Percentiles rank a stretch among this genome's conserved stretches.
These are phyloP conservation scores for Haberlea rhodopensis DNA, from an alignment of 257 asterid genomes.

Conservation along the genomic window DNA sequence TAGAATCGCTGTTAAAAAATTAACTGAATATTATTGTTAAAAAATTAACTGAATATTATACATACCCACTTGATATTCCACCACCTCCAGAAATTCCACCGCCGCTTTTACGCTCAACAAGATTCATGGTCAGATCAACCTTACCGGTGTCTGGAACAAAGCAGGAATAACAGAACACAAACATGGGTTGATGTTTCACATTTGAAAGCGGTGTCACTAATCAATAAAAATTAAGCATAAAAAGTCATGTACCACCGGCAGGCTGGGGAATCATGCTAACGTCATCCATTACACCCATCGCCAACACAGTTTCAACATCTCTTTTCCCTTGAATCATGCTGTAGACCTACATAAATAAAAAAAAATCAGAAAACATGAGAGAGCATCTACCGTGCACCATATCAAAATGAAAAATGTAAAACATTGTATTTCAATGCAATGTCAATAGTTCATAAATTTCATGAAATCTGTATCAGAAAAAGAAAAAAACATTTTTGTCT, in stretches of 20 bases:
- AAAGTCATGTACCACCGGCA: slow-evolving; percentile 69
- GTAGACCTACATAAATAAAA: slow-evolving; percentile 61
- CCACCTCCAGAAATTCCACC: slow-evolving; percentile 97
- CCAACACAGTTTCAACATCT: slow-evolving; percentile 87
- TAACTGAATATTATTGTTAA: slow-evolving; percentile 13
- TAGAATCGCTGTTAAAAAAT: slow-evolving; percentile 13
- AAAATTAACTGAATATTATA: slow-evolving; percentile 23
- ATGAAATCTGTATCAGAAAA: no score
- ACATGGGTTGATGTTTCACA: slow-evolving; percentile 12
- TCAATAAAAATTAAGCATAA: slow-evolving; percentile 18
- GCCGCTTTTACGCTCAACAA: slow-evolving; percentile 91
- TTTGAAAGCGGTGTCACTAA: slow-evolving; percentile 23
- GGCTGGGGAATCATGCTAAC: slow-evolving; percentile 98
- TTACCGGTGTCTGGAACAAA: slow-evolving; percentile 65
- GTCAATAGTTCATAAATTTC: neutral
- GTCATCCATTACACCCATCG: slow-evolving; percentile 97
- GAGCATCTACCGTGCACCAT: slow-evolving; percentile 8
- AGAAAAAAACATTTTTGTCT: neutral
- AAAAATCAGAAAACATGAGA: slow-evolving; percentile 14
- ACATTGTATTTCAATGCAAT: neutral
- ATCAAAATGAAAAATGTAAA: neutral
- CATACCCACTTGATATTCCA: slow-evolving; percentile 98
- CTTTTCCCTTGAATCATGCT: slow-evolving; percentile 98
- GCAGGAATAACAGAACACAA: slow-evolving; percentile 21
- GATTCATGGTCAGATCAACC: slow-evolving; percentile 87